phyloP scores from a whole-genome alignment of 78 protist species.

The Dictyostelium brefeldianum region DNA sequence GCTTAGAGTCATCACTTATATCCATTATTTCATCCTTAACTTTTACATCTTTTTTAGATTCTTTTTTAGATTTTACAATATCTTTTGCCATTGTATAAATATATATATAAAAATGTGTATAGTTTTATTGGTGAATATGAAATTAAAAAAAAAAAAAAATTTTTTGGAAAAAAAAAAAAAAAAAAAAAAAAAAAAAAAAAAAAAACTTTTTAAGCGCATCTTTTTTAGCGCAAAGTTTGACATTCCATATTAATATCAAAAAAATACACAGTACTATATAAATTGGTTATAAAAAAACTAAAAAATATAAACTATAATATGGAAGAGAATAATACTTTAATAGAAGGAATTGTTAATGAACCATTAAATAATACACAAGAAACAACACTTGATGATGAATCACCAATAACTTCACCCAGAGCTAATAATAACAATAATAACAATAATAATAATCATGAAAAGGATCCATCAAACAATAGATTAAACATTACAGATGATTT shows the following conservation, averaged over 20 bases:
- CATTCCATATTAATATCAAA: too few relatives aligned
- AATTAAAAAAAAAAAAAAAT: too few relatives aligned
- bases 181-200: too few relatives aligned
- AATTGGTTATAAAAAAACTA: too few relatives aligned
- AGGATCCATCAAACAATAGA: background rate
- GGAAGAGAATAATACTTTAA: background rate
- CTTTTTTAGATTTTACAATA: background rate
- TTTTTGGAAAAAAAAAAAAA: too few relatives aligned
- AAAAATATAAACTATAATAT: too few relatives aligned
- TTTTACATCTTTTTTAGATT: background rate
- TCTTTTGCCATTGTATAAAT: background rate
- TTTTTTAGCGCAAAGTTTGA: too few relatives aligned
- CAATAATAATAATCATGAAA: background rate
- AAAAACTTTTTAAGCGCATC: too few relatives aligned
- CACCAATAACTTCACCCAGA: background rate
- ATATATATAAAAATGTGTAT: too few relatives aligned
- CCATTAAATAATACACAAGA: background rate
- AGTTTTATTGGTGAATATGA: too few relatives aligned
- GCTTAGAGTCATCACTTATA: background rate
- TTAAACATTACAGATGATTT: constrained; percentile 5
- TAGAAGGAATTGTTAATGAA: background rate
- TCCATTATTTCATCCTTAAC: background rate
- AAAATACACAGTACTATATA: too few relatives aligned
- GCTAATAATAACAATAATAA: background rate
- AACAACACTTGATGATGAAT: background rate